Evolutionary conservation across 331 rosid genomes (phyloP).

Genomic region (Rosa hybrid): DNA sequence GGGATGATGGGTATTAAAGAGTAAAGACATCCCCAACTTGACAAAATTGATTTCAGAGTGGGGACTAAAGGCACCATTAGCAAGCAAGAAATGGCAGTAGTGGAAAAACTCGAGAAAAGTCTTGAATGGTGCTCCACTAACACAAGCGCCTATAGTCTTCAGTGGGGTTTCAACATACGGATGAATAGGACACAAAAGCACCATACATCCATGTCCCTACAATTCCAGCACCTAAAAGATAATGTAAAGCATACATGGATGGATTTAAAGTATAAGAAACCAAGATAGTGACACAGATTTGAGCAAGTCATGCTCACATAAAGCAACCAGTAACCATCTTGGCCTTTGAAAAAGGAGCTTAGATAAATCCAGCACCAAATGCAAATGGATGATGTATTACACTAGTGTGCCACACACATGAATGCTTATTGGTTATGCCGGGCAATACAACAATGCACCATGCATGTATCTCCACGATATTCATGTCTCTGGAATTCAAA

Average conservation of each 20-base stretch:
- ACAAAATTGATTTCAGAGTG: constrained; percentile 22
- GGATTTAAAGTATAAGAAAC: background rate
- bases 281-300: constrained; percentile 20
- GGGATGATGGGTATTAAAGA: constrained; percentile 6
- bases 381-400: background rate
- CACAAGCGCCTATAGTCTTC: constrained; percentile 12
- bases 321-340: constrained; percentile 1
- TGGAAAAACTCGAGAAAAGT: constrained; percentile 7
- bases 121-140: constrained; percentile 31
- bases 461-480: background rate
- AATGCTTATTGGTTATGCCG: constrained; percentile 5
- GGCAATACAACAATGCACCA: constrained; percentile 1
- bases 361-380: constrained; percentile 16
- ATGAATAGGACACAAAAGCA: constrained; percentile 5
- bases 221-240: constrained; percentile 10
- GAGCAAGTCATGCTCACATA: constrained; percentile 28
- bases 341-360: background rate
- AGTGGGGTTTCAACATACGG: background rate
- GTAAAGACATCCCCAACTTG: constrained; percentile 10
- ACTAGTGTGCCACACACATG: constrained; percentile 20
- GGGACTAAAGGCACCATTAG: constrained; percentile 18
- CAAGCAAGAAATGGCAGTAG: background rate
- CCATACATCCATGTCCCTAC: constrained; percentile 33
- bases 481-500: constrained; percentile 10
- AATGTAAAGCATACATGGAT: background rate